Evolutionary conservation across 495 filamentous ascomycete genomes (phyloP), one percentile per base, ranked within the genome.

Genomic region (Aspergillus hancockii): DNA sequence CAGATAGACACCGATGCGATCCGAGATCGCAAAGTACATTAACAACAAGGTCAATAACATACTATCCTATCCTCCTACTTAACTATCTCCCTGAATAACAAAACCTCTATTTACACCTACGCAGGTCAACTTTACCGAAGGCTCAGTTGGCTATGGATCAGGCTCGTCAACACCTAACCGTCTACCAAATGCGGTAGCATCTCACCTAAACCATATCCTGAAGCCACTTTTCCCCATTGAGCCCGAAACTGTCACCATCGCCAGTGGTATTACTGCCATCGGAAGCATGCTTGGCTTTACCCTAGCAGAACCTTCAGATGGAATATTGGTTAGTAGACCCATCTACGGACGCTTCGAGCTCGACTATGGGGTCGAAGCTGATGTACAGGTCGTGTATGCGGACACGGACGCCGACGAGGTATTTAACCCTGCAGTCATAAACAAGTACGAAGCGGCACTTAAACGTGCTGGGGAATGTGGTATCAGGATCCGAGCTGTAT

Each of bases 291-390:
- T 66, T 28, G 77, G 63, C 19, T 77, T 69, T 60, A 73, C 69
- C 40, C 66, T 81, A 8, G 78, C 76, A 16, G 74, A 79, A 40
- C 65, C 69, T 0, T 75, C 74, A 0, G 80, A 83, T 41, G 75
- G 71, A 0, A 71, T 81, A 7, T 62, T 83, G 0, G 71, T 80
- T 31, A 72, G 64, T 23, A 67, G 71, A 21, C 80, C 80, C 13
- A 61, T 73, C 1, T 76, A 76, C 34, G 73, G 73, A 10, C 68
- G 75, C 9, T 76, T 78, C 32, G 74, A 76, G 43, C 67, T 76
- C 6, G 70, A 74, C 53, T 71, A 78, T 40, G 71, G 73, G 0
- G 67, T 77, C 12, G 67, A 72, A 38, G 65, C 73, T 0, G 67
- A 66, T 5, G 65, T 77, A 6, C 56, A 74, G 50, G 67, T 76